These are phyloP conservation scores for Wickerhamiella siamensis DNA, from an alignment of 805 yeast genomes.

Conservation along the genomic window DNA sequence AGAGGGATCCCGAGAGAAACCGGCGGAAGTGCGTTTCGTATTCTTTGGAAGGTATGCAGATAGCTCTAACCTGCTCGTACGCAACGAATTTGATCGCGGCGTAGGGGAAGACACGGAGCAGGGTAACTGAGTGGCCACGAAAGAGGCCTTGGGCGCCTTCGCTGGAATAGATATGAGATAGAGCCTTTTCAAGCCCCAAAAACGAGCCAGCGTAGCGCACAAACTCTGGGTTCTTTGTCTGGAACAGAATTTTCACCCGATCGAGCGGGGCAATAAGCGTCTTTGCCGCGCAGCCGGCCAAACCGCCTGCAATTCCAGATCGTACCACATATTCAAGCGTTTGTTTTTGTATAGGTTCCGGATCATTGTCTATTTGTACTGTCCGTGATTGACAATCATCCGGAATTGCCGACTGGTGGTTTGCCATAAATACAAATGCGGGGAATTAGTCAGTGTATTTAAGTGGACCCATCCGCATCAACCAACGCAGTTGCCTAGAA, in stretches of 20 bases:
- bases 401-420: not conserved
- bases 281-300: constrained; percentile 93
- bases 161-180: constrained; percentile 41
- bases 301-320: constrained; percentile 87
- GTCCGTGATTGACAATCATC: constrained; percentile 1
- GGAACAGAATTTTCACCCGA: constrained; percentile 86
- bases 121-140: constrained; percentile 92
- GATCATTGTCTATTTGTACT: not conserved
- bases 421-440: not conserved
- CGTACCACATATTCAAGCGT: constrained; percentile 64
- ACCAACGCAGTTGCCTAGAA: no score
- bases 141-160: constrained; percentile 75
- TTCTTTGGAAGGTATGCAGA: constrained; percentile 58
- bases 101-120: constrained; percentile 84
- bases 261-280: constrained; percentile 91
- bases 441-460: not conserved
- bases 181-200: constrained; percentile 62
- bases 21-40: constrained; percentile 74
- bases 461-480: no score
- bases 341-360: constrained; percentile 41
- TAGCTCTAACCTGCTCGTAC: constrained; percentile 76
- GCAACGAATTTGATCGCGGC: constrained; percentile 95
- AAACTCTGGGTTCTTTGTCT: constrained; percentile 86
- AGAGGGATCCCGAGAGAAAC: constrained; percentile 73
- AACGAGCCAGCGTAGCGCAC: constrained; percentile 66